Evolutionary conservation across 2,329 filamentous ascomycete species (phyloP).

Genomic region (Blastomyces parvus): DNA sequence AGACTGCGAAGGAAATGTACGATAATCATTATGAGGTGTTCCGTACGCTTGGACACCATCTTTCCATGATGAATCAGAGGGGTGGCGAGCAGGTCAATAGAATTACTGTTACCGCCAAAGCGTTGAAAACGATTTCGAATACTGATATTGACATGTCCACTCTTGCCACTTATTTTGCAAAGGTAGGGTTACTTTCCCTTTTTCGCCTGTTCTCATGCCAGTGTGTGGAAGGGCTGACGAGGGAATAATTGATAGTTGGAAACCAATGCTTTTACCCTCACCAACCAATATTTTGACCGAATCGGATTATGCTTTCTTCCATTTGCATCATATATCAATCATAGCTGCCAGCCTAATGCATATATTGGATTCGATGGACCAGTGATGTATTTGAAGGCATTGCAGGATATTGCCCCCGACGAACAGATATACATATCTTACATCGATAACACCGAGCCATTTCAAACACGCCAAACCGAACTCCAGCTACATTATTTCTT

Average conservation of each 20-base stretch:
- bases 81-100: slow-evolving; percentile 36
- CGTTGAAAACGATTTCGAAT: slow-evolving; percentile 43
- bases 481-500: slow-evolving; percentile 51
- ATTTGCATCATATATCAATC: slow-evolving; percentile 47
- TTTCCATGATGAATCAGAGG: slow-evolving; percentile 38
- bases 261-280: slow-evolving; percentile 50
- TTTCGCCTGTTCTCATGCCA: neutral
- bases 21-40: slow-evolving; percentile 38
- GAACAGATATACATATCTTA: slow-evolving; percentile 56
- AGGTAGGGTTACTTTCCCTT: slow-evolving; percentile 26
- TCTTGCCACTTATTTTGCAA: slow-evolving; percentile 38
- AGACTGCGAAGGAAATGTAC: slow-evolving; percentile 26
- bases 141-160: slow-evolving; percentile 37
- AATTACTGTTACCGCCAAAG: slow-evolving; percentile 41
- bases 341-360: slow-evolving; percentile 54
- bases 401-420: slow-evolving; percentile 43
- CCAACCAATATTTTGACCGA: slow-evolving; percentile 46
- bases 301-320: slow-evolving; percentile 52
- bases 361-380: slow-evolving; percentile 49
- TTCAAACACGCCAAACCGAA: slow-evolving; percentile 42
- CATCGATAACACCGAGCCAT: slow-evolving; percentile 47
- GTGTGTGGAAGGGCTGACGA: neutral
- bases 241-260: slow-evolving; percentile 36
- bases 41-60: slow-evolving; percentile 39
- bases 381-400: slow-evolving; percentile 42